phyloP scores from a whole-genome alignment of 305 asterid genomes.

The Euphrasia arctica region DNA sequence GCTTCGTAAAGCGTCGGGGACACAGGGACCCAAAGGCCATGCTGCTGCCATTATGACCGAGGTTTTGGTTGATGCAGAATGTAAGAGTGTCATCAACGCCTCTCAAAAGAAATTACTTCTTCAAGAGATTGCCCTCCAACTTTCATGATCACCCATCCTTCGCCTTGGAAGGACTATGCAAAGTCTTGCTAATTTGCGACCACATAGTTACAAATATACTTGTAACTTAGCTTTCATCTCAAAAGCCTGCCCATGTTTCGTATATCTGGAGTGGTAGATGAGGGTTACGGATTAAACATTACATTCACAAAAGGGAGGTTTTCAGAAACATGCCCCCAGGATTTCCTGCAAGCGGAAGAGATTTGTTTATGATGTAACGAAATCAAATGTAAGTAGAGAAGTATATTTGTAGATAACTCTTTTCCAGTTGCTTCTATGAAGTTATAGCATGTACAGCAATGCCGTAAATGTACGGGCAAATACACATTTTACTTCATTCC shows the following conservation, averaged over 20 bases:
- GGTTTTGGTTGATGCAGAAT: constrained; percentile 75
- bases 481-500: no score
- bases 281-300: no score
- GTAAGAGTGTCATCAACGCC: constrained; percentile 59
- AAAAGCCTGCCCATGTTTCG: background rate
- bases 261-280: no score
- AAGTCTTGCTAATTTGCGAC: background rate
- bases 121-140: constrained; percentile 74
- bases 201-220: background rate
- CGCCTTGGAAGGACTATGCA: constrained; percentile 10
- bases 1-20: constrained; percentile 68
- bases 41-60: constrained; percentile 86
- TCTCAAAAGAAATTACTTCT: constrained; percentile 73
- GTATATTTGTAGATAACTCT: no score
- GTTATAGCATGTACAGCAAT: no score
- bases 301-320: no score
- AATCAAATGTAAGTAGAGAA: no score
- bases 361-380: no score
- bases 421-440: no score
- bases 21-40: constrained; percentile 72
- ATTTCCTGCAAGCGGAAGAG: no score
- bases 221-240: background rate
- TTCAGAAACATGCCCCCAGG: no score
- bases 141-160: constrained; percentile 42
- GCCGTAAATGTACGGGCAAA: no score